These are phyloP conservation scores for Mucor irregularis DNA, from an alignment of 371 early-diverging fungal genomes.

Conservation along the genomic window DNA sequence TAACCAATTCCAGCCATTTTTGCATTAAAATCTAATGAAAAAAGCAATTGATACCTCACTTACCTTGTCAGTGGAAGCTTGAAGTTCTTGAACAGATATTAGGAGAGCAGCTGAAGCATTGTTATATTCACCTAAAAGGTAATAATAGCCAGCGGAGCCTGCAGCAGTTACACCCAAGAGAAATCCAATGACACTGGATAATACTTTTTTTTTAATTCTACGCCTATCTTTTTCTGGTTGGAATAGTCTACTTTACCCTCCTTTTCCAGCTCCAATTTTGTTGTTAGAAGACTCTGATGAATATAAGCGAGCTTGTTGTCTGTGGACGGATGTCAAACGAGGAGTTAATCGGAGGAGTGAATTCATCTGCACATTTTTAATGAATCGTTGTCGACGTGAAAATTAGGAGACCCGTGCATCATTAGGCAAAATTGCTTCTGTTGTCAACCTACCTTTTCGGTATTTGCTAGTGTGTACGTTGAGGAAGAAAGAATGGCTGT, in stretches of 20 bases:
- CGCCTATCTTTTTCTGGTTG: background rate
- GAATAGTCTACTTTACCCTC: conserved; percentile 23
- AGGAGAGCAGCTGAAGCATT: conserved; percentile 69
- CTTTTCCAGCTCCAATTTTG: conserved; percentile 30
- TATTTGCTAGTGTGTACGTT: no score
- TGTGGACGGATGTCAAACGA: conserved; percentile 4
- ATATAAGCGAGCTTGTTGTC: conserved; percentile 12
- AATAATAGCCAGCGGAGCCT: conserved; percentile 78
- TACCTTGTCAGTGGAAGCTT: conserved; percentile 73
- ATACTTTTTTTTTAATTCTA: background rate
- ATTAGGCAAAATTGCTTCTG: background rate
- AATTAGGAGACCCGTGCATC: background rate
- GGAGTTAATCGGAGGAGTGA: conserved; percentile 29
- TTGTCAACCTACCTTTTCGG: no score
- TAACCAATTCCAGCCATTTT: no score
- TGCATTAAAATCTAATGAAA: no score
- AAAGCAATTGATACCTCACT: no score
- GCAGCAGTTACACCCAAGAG: conserved; percentile 76
- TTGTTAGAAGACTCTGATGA: conserved; percentile 6
- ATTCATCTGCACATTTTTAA: conserved; percentile 27
- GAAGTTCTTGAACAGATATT: conserved; percentile 75
- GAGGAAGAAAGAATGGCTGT: no score
- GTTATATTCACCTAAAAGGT: conserved; percentile 81
- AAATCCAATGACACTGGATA: conserved; percentile 70
- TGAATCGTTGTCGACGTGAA: background rate